Percentiles rank a stretch among this genome's conserved stretches.
Evolutionary conservation across 352 stramenopile species (phyloP).

Genomic region (Phytophthora europaea): DNA sequence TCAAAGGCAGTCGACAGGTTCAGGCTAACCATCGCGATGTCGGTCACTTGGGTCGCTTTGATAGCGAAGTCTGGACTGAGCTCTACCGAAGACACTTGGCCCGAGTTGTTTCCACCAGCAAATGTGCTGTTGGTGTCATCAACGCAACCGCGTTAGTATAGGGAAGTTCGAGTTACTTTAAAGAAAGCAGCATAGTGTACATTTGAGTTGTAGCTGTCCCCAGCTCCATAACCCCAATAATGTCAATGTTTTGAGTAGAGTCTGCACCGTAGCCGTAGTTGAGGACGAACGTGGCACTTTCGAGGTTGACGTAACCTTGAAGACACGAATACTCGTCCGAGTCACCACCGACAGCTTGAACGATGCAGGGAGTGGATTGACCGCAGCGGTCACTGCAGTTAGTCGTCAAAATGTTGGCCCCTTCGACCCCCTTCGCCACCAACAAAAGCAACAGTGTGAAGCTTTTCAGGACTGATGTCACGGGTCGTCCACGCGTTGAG

Average conservation of each 20-base stretch:
- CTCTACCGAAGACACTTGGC: neutral
- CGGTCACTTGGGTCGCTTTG: neutral
- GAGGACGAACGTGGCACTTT: neutral
- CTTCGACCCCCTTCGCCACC: neutral
- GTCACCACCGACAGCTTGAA: neutral
- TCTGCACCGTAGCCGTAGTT: neutral
- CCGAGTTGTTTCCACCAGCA: neutral
- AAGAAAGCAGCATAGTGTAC: neutral
- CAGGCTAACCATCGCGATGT: constrained; percentile 7
- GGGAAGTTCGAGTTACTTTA: neutral
- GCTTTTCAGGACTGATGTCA: neutral
- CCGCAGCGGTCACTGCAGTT: constrained; percentile 8
- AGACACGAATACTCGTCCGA: neutral
- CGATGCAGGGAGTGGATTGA: constrained; percentile 9
- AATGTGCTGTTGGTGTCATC: constrained; percentile 3
- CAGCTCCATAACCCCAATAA: constrained; percentile 6
- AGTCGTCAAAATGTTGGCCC: constrained; percentile 1
- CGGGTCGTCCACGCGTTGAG: neutral
- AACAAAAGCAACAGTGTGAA: neutral
- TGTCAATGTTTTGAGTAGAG: neutral
- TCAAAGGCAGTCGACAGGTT: constrained; percentile 4
- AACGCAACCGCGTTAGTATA: neutral
- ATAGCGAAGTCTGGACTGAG: constrained; percentile 3
- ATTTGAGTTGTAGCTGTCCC: neutral
- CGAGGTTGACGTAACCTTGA: neutral